Evolutionary conservation across 2,329 filamentous ascomycete genomes (phyloP), one percentile per base, ranked within the genome.

Genomic region (Pestalotiopsis sp.): DNA sequence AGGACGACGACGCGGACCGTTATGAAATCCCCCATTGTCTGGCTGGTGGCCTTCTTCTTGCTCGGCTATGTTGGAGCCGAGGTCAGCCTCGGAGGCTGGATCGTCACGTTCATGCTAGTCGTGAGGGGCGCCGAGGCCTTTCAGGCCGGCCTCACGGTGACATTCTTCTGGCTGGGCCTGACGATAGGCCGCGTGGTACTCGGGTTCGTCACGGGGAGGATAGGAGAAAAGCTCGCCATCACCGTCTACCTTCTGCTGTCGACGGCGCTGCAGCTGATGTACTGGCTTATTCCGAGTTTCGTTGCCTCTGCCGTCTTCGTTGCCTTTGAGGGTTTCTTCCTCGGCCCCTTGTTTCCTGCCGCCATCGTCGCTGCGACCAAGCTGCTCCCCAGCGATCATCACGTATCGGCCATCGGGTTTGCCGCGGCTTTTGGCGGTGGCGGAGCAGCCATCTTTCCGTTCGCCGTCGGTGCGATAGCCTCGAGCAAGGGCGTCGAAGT

Each of bases 41-140:
- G 92, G 92, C 82, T 93, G n/a, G 84, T 89, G 58, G 86, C 93
- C 2, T 70, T 92, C 1, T 97, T 97, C 77, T 82, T 97, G 14
- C 85, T 97, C 4, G 88, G 89, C 9, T 97, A 97, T 75, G 91
- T 95, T 0, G 94, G 94, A 3, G 86, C 88, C 5, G 94, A 97
- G 80, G 91, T 94, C 69, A 89, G 88, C 0, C 82, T 94, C 2
- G 91, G 91, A 11, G 82, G 93, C 17, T 96, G 93, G 93, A 91
- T 97, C 71, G 91, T 93, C 63, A 91, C 91, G 0, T 97, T 97
- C 77, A 97, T 97, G 93, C 89, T 95, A n/a, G 84, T 87, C 23
- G 90, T 94, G 27, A 88, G 94, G 14, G 79, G 91, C 49, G 93
- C 90, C 3, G 86, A 84, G 27, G 82, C 89, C 0, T 95, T 96